Evolutionary conservation across 495 filamentous ascomycete genomes (phyloP).

Genomic region (Endocarpon pusillum): DNA sequence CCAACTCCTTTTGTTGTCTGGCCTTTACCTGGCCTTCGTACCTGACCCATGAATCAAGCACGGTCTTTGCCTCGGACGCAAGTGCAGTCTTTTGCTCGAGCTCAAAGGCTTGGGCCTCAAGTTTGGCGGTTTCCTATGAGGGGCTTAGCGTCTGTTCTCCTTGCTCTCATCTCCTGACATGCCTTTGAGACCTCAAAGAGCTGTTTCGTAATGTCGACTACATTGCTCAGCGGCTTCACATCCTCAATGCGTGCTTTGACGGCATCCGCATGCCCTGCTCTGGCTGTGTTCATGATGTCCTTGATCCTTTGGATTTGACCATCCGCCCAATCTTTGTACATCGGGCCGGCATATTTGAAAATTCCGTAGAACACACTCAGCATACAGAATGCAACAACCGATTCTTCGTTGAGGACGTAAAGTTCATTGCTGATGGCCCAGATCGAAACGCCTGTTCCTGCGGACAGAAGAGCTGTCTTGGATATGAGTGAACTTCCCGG

Average conservation of each 20-base stretch:
- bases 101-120: slow-evolving; percentile 91
- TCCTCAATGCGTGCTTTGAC: slow-evolving; percentile 85
- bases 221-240: slow-evolving; percentile 79
- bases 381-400: slow-evolving; percentile 75
- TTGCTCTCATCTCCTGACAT: slow-evolving; percentile 9
- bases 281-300: slow-evolving; percentile 79
- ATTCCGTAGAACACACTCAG: slow-evolving; percentile 78
- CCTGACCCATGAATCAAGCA: slow-evolving; percentile 94
- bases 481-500: slow-evolving; percentile 72
- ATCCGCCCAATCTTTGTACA: slow-evolving; percentile 85
- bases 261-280: slow-evolving; percentile 84
- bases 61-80: slow-evolving; percentile 78
- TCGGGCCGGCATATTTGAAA: slow-evolving; percentile 79
- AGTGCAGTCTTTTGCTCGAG: slow-evolving; percentile 87
- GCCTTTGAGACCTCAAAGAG: slow-evolving; percentile 98
- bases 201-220: slow-evolving; percentile 89
- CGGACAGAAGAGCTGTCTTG: slow-evolving; percentile 93
- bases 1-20: slow-evolving; percentile 90
- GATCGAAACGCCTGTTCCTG: slow-evolving; percentile 72
- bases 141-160: slow-evolving; percentile 5
- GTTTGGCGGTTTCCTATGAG: slow-evolving; percentile 76
- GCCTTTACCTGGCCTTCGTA: slow-evolving; percentile 98
- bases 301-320: slow-evolving; percentile 73
- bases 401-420: slow-evolving; percentile 98
- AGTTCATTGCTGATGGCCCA: slow-evolving; percentile 98